Evolutionary conservation across 805 yeast species (phyloP), one percentile per base, ranked within the genome.

Genomic region (Yamadazyma sp.): DNA sequence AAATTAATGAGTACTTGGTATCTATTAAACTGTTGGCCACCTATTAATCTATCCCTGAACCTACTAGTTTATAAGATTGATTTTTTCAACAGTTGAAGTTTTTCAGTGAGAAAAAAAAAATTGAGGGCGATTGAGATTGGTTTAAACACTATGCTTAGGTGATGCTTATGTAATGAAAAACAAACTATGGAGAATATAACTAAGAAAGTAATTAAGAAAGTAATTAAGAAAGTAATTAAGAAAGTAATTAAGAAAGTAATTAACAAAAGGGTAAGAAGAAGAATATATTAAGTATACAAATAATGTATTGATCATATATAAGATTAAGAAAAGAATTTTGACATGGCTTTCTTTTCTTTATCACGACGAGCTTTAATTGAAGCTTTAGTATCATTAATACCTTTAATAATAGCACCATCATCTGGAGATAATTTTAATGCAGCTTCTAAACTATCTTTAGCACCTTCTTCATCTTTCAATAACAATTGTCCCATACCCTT

Each of bases 401-500:
- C 87, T 45, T 75, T 77, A 30, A 67, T 46, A 35, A 89, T 80
- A 6, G 82, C 94, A 2, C 75, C 76, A 52, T 89, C 97, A 15
- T 66, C 63, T 22, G 93, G 94, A 22, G 81, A 75, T 25, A 74
- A 58, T 37, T 68, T 60, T 17, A 76, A 59, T 0, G 97, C 96
- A 41, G 69, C 65, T 45, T 78, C 75, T 38, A 88, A 72, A 42
- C 81, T 82, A 9, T 56, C 60, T 33, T 82, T 63, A 0, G 96
- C 95, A 38, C 68, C 73, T 20, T 82, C 91, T 35, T 78, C 81
- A 52, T 85, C 80, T 52, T 82, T 82, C 15, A 70, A 63, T 7
- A 73, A 60, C 40, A 76, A 59, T 50, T 78, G 73, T 1, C 93
- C 96, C 52, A 74, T 65, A 23, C 94, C 96, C 58, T 91, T 80